These are phyloP conservation scores for Rhizopus delemar DNA, from an alignment of 371 early-diverging fungal species.

Conservation along the genomic window DNA sequence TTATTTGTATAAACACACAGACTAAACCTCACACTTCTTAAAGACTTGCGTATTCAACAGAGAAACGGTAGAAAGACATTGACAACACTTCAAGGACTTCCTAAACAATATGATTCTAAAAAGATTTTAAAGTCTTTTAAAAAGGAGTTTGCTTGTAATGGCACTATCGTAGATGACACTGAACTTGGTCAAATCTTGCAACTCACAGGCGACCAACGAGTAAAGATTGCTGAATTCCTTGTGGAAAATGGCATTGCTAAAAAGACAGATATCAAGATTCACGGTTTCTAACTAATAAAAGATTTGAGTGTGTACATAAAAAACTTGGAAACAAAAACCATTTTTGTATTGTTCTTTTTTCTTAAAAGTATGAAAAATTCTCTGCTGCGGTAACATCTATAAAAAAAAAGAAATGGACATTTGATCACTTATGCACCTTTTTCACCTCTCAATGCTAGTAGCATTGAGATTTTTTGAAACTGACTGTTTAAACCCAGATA, in stretches of 20 bases:
- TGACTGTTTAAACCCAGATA: too few species aligned
- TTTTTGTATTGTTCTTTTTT: too few species aligned
- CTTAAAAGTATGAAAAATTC: too few species aligned
- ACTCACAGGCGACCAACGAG: conserved; percentile 94
- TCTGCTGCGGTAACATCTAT: too few species aligned
- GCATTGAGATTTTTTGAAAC: too few species aligned
- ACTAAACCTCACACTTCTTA: conserved; percentile 13
- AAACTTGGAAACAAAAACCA: too few species aligned
- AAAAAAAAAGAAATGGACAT: too few species aligned
- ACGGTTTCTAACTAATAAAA: conserved; percentile 64
- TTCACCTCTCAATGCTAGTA: too few species aligned
- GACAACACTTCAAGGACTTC: conserved; percentile 86
- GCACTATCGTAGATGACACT: conserved; percentile 89
- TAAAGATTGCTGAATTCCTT: conserved; percentile 82
- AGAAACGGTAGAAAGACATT: conserved; percentile 97
- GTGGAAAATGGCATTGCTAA: conserved; percentile 75
- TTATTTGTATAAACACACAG: not conserved
- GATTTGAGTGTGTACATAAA: too few species aligned
- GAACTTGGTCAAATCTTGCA: conserved; percentile 90
- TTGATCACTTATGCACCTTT: too few species aligned
- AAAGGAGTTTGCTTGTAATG: conserved; percentile 97
- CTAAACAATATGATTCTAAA: conserved; percentile 84
- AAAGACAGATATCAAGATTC: conserved; percentile 87
- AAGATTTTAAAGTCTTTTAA: conserved; percentile 92
- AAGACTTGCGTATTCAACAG: conserved; percentile 96